Percentiles rank a stretch among this genome's conserved stretches.
Conservation (phyloP, 352 stramenopile species). For the Phytophthora melonis region DNA sequence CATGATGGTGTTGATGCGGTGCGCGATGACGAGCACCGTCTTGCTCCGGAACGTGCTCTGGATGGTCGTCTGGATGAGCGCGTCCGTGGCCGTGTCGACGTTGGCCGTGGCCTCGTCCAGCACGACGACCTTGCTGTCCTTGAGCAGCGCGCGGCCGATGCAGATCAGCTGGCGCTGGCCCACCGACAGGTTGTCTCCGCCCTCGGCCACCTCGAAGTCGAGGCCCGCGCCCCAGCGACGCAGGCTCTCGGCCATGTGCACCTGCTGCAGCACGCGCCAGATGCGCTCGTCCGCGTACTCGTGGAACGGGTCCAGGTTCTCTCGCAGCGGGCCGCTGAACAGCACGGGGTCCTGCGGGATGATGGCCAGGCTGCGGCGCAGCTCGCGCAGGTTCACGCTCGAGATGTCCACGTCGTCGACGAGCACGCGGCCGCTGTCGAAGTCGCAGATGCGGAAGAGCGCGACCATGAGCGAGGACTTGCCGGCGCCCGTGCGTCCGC, state of each 20-base stretch:
- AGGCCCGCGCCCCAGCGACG: slow-evolving; percentile 62
- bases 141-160: slow-evolving; percentile 94
- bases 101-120: slow-evolving; percentile 96
- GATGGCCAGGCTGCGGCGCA: slow-evolving; percentile 49
- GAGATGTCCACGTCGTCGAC: slow-evolving; percentile 90
- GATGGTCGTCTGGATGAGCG: slow-evolving; percentile 69
- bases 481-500: slow-evolving; percentile 54
- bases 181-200: slow-evolving; percentile 89
- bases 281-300: slow-evolving; percentile 77
- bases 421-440: slow-evolving; percentile 71
- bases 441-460: slow-evolving; percentile 56
- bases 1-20: slow-evolving; percentile 81
- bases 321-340: slow-evolving; percentile 89
- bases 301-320: slow-evolving; percentile 94
- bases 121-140: slow-evolving; percentile 92
- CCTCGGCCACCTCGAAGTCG: slow-evolving; percentile 91
- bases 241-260: slow-evolving; percentile 77
- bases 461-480: slow-evolving; percentile 57
- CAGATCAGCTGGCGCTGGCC: slow-evolving; percentile 94
- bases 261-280: slow-evolving; percentile 63
- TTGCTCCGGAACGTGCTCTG: slow-evolving; percentile 88
- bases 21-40: slow-evolving; percentile 92
- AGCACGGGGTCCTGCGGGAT: slow-evolving; percentile 90
- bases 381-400: slow-evolving; percentile 45
- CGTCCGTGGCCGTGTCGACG: slow-evolving; percentile 75